Conservation (phyloP, 1,284 basidiomycete species). For the Pseudomicrostroma phylloplanum region DNA sequence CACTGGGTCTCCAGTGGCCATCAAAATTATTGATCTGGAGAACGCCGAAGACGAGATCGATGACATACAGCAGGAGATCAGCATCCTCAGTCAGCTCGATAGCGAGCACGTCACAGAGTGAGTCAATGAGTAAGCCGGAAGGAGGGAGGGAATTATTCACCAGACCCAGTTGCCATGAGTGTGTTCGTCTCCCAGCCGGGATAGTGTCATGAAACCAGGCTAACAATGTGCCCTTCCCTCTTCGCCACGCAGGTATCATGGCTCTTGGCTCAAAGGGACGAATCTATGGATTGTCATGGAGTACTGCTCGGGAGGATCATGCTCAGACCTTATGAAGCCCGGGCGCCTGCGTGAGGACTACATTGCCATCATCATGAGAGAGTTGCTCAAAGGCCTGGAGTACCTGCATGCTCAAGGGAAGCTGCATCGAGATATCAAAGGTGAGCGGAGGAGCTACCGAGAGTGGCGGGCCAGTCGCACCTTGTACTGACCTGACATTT, state of each 20-base stretch:
- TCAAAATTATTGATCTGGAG: conserved; percentile 98
- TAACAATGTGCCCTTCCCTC: conserved; percentile 1
- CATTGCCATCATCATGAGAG: conserved; percentile 90
- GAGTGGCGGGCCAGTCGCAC: not conserved
- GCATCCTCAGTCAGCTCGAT: conserved; percentile 94
- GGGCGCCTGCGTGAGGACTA: conserved; percentile 96
- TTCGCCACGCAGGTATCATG: conserved; percentile 70
- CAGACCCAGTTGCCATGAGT: no score
- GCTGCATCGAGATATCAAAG: conserved; percentile 96
- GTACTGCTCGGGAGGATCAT: conserved; percentile 61
- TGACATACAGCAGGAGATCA: conserved; percentile 98
- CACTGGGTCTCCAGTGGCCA: conserved; percentile 52
- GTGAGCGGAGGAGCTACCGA: conserved; percentile 54
- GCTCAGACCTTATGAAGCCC: conserved; percentile 73
- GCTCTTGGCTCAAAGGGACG: conserved; percentile 83
- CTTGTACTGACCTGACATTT: not conserved
- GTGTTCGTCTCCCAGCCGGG: no score
- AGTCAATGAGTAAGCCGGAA: not conserved
- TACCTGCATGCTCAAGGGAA: conserved; percentile 95
- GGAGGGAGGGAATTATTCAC: no score
- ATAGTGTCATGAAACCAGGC: no score
- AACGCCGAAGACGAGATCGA: conserved; percentile 99
- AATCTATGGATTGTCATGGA: conserved; percentile 99
- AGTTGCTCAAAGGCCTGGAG: conserved; percentile 83
- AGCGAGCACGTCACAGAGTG: conserved; percentile 87